Conservation (phyloP, 192 early-diverging fungal genomes). For the Allomyces macrogynus region DNA sequence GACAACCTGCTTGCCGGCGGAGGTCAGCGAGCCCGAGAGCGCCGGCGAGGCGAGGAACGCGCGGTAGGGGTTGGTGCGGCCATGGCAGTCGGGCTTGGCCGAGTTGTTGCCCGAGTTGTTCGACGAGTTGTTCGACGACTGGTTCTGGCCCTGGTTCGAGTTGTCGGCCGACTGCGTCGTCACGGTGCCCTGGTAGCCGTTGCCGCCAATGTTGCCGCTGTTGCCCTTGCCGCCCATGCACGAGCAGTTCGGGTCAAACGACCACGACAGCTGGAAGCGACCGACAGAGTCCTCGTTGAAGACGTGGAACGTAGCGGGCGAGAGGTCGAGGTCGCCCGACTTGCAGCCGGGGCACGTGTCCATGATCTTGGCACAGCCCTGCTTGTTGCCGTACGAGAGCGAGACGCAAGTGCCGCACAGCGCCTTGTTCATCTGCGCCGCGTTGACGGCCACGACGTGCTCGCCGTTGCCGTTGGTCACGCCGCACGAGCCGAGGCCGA, state of each 20-base stretch:
- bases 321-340: slow-evolving; percentile 20
- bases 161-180: too few species aligned
- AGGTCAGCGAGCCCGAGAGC: too few species aligned
- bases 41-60: too few species aligned
- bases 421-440: slow-evolving; percentile 22
- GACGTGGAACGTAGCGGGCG: slow-evolving; percentile 18
- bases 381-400: slow-evolving; percentile 23
- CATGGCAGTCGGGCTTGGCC: too few species aligned
- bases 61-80: too few species aligned
- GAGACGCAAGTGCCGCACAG: slow-evolving; percentile 27
- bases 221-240: too few species aligned
- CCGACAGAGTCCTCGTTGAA: slow-evolving; percentile 12
- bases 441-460: slow-evolving; percentile 19
- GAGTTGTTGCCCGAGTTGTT: too few species aligned
- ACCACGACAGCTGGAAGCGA: slow-evolving; percentile 15
- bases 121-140: too few species aligned
- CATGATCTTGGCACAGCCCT: slow-evolving; percentile 23
- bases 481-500: slow-evolving; percentile 9
- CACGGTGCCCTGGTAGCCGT: too few species aligned
- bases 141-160: too few species aligned
- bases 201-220: too few species aligned
- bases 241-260: slow-evolving; percentile 6
- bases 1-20: too few species aligned
- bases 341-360: slow-evolving; percentile 28
- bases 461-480: slow-evolving; percentile 6